Evolutionary conservation across 2,329 filamentous ascomycete genomes (phyloP), one percentile per base, ranked within the genome.

Genomic region (Fusarium falciforme): DNA sequence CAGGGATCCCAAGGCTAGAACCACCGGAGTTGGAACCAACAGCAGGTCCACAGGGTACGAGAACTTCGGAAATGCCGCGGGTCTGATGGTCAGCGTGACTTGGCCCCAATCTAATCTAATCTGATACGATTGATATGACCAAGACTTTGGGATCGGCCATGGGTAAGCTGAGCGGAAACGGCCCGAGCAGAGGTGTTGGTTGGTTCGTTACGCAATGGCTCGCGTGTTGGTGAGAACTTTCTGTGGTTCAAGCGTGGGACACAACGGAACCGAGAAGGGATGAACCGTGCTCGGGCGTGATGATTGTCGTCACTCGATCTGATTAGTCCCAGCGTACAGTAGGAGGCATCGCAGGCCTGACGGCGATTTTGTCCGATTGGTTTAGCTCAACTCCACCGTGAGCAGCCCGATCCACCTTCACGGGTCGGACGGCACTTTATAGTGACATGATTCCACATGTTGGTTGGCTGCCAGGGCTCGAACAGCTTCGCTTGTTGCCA

Each of bases 61-160:
- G 60, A 67, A 47, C 52, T 33, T 55, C 42, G 12, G 12, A 12
- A 6, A 58, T 31, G 44, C 35, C 54, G 12, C 25, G 25, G 12
- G n/a, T 12, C 25, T 12, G 16, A 5, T 14, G 33, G 29, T 31
- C 29, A 29, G 31, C 7, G 22, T 22, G 33, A 35, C 8, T 12
- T 31, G 17, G 35, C n/a, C 27, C 57, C 61, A 58, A 75, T 75
- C 73, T 73, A 70, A 75, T 75, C 70, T 73, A 64, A 75, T 75
- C 73, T 67, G 73, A 75, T 75, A 52, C 29, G 36, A 65, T 61
- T 60, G 61, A 64, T 60, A 59, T 63, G 60, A 60, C 40, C 35
- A 55, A 63, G 47, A 31, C 54, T 49, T 42, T 27, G n/a, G 35
- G 38, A 36, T 35, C 29, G 31, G 42, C 42, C 33, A 66, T 54